phyloP scores from a whole-genome alignment of 441 rosid species.

The Daphne laureola region DNA sequence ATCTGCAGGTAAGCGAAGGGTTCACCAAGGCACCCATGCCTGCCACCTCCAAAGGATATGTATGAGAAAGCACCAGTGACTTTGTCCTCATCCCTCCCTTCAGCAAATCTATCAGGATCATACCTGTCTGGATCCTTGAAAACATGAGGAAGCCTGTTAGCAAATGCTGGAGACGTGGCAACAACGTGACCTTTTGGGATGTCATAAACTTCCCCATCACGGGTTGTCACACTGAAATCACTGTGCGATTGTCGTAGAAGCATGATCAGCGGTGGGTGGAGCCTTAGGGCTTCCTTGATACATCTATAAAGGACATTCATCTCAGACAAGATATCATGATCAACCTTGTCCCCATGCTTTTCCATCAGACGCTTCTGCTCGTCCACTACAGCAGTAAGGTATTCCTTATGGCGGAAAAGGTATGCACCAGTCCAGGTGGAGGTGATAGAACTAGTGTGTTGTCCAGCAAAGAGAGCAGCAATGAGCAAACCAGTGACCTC shows the following conservation, averaged over 20 bases:
- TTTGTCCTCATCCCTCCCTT: constrained; percentile 97
- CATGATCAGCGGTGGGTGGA: constrained; percentile 96
- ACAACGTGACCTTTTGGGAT: constrained; percentile 96
- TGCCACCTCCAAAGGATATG: constrained; percentile 92
- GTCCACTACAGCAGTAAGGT: constrained; percentile 51
- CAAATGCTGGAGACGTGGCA: constrained; percentile 95
- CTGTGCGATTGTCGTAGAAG: constrained; percentile 79
- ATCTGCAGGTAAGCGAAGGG: constrained; percentile 98
- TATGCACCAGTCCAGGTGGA: constrained; percentile 98
- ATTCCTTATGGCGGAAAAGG: constrained; percentile 54
- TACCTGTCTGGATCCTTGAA: constrained; percentile 77
- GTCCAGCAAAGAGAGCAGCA: constrained; percentile 97
- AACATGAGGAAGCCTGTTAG: constrained; percentile 83
- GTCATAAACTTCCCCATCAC: constrained; percentile 79
- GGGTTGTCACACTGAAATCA: constrained; percentile 72
- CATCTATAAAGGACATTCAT: constrained; percentile 88
- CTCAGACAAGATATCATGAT: constrained; percentile 85
- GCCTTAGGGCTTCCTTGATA: constrained; percentile 96
- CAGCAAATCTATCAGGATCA: constrained; percentile 78
- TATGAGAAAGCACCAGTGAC: constrained; percentile 80
- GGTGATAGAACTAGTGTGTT: constrained; percentile 99
- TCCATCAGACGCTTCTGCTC: constrained; percentile 72
- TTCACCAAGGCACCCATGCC: constrained; percentile 98
- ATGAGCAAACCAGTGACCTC: constrained; percentile 95
- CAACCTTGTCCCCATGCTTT: constrained; percentile 79